Evolutionary conservation across 2,329 filamentous ascomycete species (phyloP).

Genomic region (Fusarium sp.): DNA sequence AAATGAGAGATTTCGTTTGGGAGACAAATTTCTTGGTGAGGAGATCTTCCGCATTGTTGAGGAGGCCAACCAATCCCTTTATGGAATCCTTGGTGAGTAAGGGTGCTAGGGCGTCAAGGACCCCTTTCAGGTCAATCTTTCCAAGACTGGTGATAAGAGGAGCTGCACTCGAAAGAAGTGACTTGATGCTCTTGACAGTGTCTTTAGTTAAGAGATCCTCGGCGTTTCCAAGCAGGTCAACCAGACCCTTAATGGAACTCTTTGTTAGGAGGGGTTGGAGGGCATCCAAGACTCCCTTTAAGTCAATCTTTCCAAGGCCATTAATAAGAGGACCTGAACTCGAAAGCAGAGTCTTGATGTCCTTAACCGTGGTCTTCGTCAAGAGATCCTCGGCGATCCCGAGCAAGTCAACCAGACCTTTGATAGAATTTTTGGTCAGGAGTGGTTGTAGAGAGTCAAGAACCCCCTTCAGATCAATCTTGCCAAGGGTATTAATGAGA

Average conservation of each 20-base stretch:
- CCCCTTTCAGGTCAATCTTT: conserved; percentile 48
- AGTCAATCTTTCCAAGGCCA: conserved; percentile 46
- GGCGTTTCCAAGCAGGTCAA: conserved; percentile 48
- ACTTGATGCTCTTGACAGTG: not conserved
- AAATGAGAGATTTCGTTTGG: conserved; percentile 44
- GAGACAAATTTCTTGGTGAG: conserved; percentile 46
- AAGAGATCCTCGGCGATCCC: conserved; percentile 43
- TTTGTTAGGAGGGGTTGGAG: conserved; percentile 51
- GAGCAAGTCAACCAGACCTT: conserved; percentile 47
- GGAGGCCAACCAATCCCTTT: conserved; percentile 49
- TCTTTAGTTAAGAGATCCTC: conserved; percentile 20
- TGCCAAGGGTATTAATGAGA: conserved; percentile 49
- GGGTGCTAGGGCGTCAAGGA: conserved; percentile 46
- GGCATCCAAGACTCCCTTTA: conserved; percentile 47
- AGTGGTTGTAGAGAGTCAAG: conserved; percentile 51
- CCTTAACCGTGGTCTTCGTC: not conserved
- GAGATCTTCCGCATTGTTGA: conserved; percentile 49
- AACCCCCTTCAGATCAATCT: conserved; percentile 50
- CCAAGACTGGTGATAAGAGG: conserved; percentile 17
- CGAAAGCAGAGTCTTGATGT: not conserved
- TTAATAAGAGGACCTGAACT: not conserved
- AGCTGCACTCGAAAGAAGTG: not conserved
- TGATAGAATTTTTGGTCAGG: conserved; percentile 48
- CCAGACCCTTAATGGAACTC: conserved; percentile 48
- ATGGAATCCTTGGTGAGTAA: conserved; percentile 49